Conservation (phyloP, 2,329 filamentous ascomycete species). For the Colletotrichum melonis region DNA sequence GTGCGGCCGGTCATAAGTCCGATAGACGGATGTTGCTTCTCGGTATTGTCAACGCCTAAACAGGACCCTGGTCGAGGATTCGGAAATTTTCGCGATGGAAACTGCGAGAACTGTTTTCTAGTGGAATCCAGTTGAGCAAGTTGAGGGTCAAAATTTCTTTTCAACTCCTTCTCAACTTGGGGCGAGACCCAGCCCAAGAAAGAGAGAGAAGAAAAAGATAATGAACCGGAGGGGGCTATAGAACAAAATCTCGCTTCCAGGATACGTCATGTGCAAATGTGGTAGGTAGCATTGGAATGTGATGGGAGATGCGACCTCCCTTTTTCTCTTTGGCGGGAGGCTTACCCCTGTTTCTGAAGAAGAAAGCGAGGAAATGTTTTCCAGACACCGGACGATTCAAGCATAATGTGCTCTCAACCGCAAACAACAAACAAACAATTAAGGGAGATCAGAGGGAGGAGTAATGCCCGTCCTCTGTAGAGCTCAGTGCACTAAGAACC, state of each 20-base stretch:
- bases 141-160: background rate
- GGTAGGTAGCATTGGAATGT: slow-evolving; percentile 22
- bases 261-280: slow-evolving; percentile 12
- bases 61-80: background rate
- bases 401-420: slow-evolving; percentile 10
- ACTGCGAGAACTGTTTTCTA: background rate
- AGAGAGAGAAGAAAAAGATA: background rate
- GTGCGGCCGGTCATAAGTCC: background rate
- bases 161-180: background rate
- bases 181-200: background rate
- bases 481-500: background rate
- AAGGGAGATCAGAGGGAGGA: background rate
- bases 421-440: slow-evolving; percentile 19
- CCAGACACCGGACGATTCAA: slow-evolving; percentile 33
- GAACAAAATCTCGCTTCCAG: slow-evolving; percentile 17
- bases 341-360: slow-evolving; percentile 9
- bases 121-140: background rate
- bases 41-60: background rate
- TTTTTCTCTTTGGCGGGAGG: slow-evolving; percentile 3
- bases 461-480: background rate
- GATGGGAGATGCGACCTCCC: slow-evolving; percentile 17
- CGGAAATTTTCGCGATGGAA: slow-evolving; percentile 28
- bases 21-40: background rate
- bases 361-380: slow-evolving; percentile 8
- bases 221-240: background rate